These are phyloP conservation scores for Dactylellina leptospora DNA, from an alignment of 2,329 filamentous ascomycete species.

Conservation along the genomic window DNA sequence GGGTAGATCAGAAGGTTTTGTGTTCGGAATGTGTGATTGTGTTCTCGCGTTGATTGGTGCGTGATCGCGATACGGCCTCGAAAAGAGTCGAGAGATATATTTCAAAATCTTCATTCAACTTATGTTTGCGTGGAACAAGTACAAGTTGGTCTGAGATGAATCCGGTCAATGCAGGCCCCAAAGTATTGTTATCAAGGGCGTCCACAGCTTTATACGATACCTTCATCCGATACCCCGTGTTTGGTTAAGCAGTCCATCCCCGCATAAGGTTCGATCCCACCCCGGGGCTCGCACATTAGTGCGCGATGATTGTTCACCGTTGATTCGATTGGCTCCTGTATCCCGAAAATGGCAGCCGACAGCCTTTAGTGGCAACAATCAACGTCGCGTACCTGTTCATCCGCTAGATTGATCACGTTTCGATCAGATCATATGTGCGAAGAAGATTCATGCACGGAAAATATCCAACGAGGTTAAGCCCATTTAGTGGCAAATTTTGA, in stretches of 20 bases:
- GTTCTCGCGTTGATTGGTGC: no score
- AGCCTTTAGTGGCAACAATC: neutral
- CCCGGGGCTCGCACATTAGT: no score
- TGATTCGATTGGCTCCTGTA: slow-evolving; percentile 6
- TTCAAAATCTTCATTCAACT: no score
- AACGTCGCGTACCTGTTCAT: no score
- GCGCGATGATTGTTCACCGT: neutral
- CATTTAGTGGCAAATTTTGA: neutral
- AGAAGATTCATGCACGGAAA: neutral
- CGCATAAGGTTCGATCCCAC: slow-evolving; percentile 16
- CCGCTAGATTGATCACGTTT: neutral
- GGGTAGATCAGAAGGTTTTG: no score
- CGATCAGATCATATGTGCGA: slow-evolving; percentile 1
- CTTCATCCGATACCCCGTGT: neutral
- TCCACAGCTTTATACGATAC: neutral
- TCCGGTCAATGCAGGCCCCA: no score
- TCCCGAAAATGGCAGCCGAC: slow-evolving; percentile 31
- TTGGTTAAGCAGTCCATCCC: neutral
- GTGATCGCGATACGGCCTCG: no score
- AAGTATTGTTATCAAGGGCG: no score
- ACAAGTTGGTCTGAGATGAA: no score
- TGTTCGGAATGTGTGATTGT: no score
- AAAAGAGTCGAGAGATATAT: no score
- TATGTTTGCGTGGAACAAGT: no score
- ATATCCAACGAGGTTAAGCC: slow-evolving; percentile 12